These are phyloP conservation scores for Zymoseptoria brevis DNA, from an alignment of 2,329 filamentous ascomycete species.

Conservation along the genomic window DNA sequence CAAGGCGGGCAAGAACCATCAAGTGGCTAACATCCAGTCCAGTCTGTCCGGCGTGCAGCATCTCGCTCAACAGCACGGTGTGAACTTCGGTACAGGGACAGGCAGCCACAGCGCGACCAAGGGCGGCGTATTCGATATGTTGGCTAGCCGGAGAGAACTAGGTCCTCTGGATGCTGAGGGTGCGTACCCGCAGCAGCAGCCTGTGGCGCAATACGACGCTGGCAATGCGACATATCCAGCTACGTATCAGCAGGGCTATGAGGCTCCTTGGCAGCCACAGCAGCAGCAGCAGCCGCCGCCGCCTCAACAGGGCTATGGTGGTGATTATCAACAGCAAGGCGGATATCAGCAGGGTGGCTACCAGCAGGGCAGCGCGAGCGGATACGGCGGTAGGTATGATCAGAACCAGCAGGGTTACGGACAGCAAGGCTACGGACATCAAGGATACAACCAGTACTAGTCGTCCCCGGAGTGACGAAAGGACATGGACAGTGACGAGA, in stretches of 20 bases:
- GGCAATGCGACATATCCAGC: conserved; percentile 26
- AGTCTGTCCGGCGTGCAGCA: conserved; percentile 18
- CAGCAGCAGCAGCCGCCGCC: conserved; percentile 9
- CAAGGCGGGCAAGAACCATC: conserved; percentile 71
- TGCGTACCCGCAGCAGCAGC: conserved; percentile 18
- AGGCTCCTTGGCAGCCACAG: conserved; percentile 25
- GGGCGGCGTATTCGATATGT: conserved; percentile 26
- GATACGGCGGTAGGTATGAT: conserved; percentile 13
- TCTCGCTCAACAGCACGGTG: conserved; percentile 18
- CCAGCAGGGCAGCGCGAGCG: conserved; percentile 6
- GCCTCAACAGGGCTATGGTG: conserved; percentile 10
- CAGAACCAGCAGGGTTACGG: conserved; percentile 8
- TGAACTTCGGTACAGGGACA: conserved; percentile 15
- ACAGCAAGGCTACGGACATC: background rate
- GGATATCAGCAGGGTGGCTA: conserved; percentile 16
- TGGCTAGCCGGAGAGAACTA: conserved; percentile 11
- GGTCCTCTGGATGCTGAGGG: conserved; percentile 8
- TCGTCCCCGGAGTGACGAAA: background rate
- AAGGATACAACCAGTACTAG: background rate
- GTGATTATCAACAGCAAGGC: conserved; percentile 16
- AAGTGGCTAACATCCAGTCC: conserved; percentile 21
- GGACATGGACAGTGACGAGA: background rate
- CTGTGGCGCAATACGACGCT: conserved; percentile 23
- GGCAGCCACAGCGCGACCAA: conserved; percentile 21
- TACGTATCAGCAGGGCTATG: conserved; percentile 31